These are phyloP conservation scores for Phlebiopsis flavidoalba DNA, from an alignment of 768 basidiomycete genomes.

Conservation along the genomic window DNA sequence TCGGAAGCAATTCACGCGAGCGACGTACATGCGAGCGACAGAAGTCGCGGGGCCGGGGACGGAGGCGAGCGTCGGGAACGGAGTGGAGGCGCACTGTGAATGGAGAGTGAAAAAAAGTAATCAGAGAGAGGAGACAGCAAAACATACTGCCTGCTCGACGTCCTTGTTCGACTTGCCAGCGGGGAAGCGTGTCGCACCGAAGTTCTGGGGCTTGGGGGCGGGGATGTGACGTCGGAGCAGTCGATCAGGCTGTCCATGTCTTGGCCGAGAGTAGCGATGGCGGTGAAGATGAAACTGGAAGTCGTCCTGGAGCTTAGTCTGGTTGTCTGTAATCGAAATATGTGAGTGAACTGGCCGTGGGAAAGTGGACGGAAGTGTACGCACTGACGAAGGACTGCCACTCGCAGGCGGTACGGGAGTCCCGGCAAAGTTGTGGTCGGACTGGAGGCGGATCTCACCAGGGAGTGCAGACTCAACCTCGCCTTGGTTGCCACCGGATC, in stretches of 20 bases:
- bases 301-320: conserved; percentile 13
- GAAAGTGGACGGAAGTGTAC: background rate
- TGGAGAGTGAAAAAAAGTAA: background rate
- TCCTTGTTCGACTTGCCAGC: conserved; percentile 18
- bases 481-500: conserved; percentile 29
- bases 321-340: conserved; percentile 9
- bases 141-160: conserved; percentile 18
- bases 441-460: conserved; percentile 39
- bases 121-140: background rate
- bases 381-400: conserved; percentile 39
- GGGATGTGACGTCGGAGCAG: conserved; percentile 16
- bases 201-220: conserved; percentile 1
- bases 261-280: conserved; percentile 8
- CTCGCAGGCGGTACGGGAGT: conserved; percentile 39
- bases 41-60: conserved; percentile 10
- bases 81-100: conserved; percentile 26
- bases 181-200: conserved; percentile 14
- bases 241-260: conserved; percentile 7
- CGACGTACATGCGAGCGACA: conserved; percentile 9
- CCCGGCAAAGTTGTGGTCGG: conserved; percentile 27
- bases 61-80: conserved; percentile 33
- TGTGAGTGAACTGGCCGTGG: background rate
- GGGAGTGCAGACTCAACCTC: conserved; percentile 33
- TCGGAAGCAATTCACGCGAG: no score
- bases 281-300: conserved; percentile 12